Evolutionary conservation across 495 filamentous ascomycete species (phyloP), one percentile per base, ranked within the genome.

Genomic region (Cercophora newfieldiana): DNA sequence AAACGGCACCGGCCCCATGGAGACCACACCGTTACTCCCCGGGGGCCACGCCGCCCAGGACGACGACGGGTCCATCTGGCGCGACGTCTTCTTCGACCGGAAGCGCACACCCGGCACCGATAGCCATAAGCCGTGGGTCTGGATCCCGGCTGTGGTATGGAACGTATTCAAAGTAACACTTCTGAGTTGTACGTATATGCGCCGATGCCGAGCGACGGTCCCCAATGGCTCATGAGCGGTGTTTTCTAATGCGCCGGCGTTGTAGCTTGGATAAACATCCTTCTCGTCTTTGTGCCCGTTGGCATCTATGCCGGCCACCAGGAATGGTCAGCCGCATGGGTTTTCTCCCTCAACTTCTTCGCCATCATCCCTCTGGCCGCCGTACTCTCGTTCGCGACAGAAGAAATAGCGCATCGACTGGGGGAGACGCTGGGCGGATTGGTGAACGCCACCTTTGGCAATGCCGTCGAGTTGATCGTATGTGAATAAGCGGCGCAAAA

Each of bases 381-480:
- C 6, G 82, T 99, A 66, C 81, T 99, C 66, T 96, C 93, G 66
- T 97, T 97, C 77, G 95, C 95, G 50, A 99, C 95, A 0, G 95
- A 97, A 80, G 92, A 99, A 77, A 83, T 99, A 65, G 88, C 92
- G 6, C 83, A 85, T 12, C 89, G 90, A 57, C 83, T 97, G 64
- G 95, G 95, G 19, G 90, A 97, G 77, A 94, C 95, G 0, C 74
- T 98, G 33, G 95, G 95, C 48, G 95, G 95, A 0, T 78, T 99
- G 69, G 85, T 97, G 74, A 99, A 99, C 82, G 95, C 95, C 26
- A 96, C 92, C 7, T 97, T 97, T 80, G 95, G 95, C 48, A 99
- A 99, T 83, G 95, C 95, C 0, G 94, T 97, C n/a, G 95, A 99
- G 72, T 78, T 98, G 71, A 99, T 99, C 81, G 95, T 97, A 82